These are phyloP conservation scores for Firmiana major DNA, from an alignment of 345 rosid species.

Conservation along the genomic window DNA sequence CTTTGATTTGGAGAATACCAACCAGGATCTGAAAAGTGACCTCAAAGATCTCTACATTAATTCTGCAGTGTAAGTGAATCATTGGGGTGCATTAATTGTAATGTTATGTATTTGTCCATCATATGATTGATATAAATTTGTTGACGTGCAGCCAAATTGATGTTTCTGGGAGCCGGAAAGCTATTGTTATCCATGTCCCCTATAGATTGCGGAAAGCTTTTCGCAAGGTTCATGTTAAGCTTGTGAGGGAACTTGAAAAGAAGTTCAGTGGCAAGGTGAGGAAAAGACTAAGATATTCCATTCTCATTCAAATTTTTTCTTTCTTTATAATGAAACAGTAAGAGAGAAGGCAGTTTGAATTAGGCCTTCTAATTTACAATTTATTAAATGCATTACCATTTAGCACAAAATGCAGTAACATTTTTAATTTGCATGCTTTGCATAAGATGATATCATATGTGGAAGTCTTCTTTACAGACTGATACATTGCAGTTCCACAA, in stretches of 20 bases:
- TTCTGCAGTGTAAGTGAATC: slow-evolving; percentile 57
- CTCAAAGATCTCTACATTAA: slow-evolving; percentile 80
- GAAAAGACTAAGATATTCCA: neutral
- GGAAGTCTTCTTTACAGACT: neutral
- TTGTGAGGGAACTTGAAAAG: slow-evolving; percentile 88
- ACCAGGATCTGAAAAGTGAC: slow-evolving; percentile 77
- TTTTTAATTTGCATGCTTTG: neutral
- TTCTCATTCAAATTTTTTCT: neutral
- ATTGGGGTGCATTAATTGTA: neutral
- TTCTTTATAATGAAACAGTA: neutral
- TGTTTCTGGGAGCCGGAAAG: slow-evolving; percentile 70
- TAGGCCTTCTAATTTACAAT: neutral
- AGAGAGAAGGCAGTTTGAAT: neutral
- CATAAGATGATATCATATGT: neutral
- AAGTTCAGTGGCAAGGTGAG: slow-evolving; percentile 86
- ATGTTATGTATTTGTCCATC: neutral
- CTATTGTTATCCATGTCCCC: slow-evolving; percentile 71
- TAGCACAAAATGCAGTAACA: neutral
- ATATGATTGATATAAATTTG: neutral
- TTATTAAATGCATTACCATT: neutral
- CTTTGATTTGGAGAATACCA: slow-evolving; percentile 80
- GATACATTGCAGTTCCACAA: neutral
- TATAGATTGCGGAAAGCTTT: slow-evolving; percentile 78
- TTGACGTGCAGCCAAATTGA: slow-evolving; percentile 58
- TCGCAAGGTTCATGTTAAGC: slow-evolving; percentile 72